Percentiles rank a stretch among this genome's conserved stretches.
Conservation (phyloP, 75 land plant species). For the Chamaecyparis obtusa region DNA sequence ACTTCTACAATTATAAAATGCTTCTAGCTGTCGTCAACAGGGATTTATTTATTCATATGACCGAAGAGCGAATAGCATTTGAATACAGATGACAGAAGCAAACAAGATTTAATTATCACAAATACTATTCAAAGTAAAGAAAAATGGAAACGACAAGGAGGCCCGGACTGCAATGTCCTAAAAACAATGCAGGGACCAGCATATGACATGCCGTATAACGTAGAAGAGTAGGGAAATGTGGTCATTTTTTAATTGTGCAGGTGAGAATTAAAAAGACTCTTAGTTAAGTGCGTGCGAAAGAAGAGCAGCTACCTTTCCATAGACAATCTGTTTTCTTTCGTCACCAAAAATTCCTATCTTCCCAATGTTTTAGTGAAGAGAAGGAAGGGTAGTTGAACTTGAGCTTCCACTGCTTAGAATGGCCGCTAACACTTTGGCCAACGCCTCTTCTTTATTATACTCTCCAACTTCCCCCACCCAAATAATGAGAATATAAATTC, state of each 20-base stretch:
- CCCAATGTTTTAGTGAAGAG: background rate
- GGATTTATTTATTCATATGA: no score
- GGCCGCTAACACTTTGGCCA: background rate
- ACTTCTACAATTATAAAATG: no score
- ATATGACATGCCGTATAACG: no score
- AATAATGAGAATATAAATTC: background rate
- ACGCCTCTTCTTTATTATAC: background rate
- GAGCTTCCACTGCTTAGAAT: background rate
- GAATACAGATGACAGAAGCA: no score
- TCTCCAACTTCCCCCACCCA: background rate
- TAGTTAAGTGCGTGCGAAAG: background rate
- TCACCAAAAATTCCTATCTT: background rate
- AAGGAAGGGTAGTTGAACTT: conserved; percentile 9
- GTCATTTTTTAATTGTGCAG: background rate
- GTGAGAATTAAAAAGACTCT: background rate
- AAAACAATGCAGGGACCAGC: no score
- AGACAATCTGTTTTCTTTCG: background rate
- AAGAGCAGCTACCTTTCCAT: background rate
- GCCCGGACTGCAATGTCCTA: no score
- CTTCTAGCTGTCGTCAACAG: no score
- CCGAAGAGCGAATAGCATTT: no score
- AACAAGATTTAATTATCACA: no score
- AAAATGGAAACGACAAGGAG: no score
- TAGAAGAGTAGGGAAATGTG: no score
- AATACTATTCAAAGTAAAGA: no score